Evolutionary conservation across 2,329 filamentous ascomycete genomes (phyloP), one percentile per base, ranked within the genome.

Genomic region (Fusarium sp.): DNA sequence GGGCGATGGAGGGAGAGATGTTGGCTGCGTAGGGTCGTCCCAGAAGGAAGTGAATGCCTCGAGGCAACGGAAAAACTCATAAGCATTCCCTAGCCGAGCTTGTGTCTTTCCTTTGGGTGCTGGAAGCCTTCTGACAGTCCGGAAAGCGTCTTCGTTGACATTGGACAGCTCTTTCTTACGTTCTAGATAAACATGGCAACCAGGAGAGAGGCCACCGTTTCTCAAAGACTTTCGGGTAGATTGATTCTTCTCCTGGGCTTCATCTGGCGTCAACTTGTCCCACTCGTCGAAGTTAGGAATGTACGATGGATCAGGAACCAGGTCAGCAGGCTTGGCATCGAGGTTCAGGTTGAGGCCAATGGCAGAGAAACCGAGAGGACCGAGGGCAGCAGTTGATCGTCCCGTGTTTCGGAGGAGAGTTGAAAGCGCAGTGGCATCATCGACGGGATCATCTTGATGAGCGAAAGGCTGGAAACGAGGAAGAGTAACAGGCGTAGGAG

Each of bases 31-130:
- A 0, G 88, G 86, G 72, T 91, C 89, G 32, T 89, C 86, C 89
- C 89, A 91, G 72, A 84, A 90, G 1, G 81, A 74, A 4, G 87
- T 86, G 73, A 89, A 84, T 27, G 83, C 76, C 72, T 91, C 89
- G 21, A 91, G 81, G 70, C 88, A 86, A 55, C 87, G 87, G 78
- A 86, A 91, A 77, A 91, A 90, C 77, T 90, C 89, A 71, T 90
- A 90, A 7, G 87, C 85, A 69, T 89, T 90, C 16, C 89, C 89
- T 10, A 91, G 78, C 9, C 88, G 85, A 30, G 85, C 83, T 37
- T 85, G 81, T 47, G 82, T 79, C 72, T 85, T 84, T 42, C 88
- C 89, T 42, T 83, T 83, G 34, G 83, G 82, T 1, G 86, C 80
- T 8, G 84, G 82, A n/a, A 90, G 80, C 46, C 89, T 85, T 25